Evolutionary conservation across 257 asterid species (phyloP), one percentile per base, ranked within the genome.

Genomic region (Ajuga chamaepitys): DNA sequence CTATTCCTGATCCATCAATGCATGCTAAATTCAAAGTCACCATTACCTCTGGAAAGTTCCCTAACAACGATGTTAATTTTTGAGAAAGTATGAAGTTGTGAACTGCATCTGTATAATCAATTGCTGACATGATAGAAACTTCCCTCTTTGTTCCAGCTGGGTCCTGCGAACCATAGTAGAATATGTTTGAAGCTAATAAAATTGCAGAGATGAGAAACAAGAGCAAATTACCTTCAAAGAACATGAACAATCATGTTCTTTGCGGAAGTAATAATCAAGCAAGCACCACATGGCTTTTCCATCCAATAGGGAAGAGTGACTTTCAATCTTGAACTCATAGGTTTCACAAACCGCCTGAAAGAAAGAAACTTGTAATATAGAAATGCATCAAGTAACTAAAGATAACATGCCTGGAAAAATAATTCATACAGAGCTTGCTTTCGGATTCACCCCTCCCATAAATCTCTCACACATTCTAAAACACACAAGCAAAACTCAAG

Each of bases 241-340:
- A 72, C 87, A 80, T 48, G 88, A 74, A 70, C 92, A 78, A 62
- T 54, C 74, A 62, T 81, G 88, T 77, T 87, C 96, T 72, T 81
- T 93, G 42, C 96, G 87, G 57, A 93, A 93, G 80, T 93, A 93
- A 82, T 81, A 88, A 68, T 93, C 99, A 77, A 93, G 93, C 95
- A 93, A 76, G 81, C 96, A 93, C 99, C 99, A 93, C 97, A 93
- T 86, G 72, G 96, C 99, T 70, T 84, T 89, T 76, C 99, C 99
- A 62, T 93, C 99, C 79, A 86, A 68, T 70, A 93, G 70, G 51
- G 96, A 83, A 62, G 96, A 81, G 62, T 86, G 87, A 30, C 73
- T 83, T 66, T 86, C 90, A 52, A 89, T 75, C 75, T 82, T 88
- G 58, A 90, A 77, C 70, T 86, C 84, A 25, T 93, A 86, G 64